These are phyloP conservation scores for Diaporthe australafricana DNA, from an alignment of 2,329 filamentous ascomycete genomes.

Conservation along the genomic window DNA sequence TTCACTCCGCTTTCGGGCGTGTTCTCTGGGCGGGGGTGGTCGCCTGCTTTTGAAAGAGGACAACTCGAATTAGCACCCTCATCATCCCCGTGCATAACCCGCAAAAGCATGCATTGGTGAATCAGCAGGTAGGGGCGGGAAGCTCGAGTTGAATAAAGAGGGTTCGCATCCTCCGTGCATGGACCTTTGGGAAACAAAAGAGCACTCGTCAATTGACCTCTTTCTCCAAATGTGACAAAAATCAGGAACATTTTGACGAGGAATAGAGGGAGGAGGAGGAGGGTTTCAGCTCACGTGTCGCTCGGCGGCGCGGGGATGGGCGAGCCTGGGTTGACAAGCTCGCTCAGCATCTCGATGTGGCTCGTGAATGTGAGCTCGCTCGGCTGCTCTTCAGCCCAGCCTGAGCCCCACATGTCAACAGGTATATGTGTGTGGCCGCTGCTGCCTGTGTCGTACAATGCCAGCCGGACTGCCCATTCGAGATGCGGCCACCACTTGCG, in stretches of 20 bases:
- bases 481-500: conserved; percentile 69
- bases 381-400: conserved; percentile 54
- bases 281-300: conserved; percentile 34
- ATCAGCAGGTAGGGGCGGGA: conserved; percentile 12
- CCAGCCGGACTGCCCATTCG: conserved; percentile 70
- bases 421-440: conserved; percentile 62
- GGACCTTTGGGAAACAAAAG: conserved; percentile 23
- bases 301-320: conserved; percentile 23
- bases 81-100: conserved; percentile 28
- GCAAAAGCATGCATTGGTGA: conserved; percentile 25
- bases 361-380: conserved; percentile 49
- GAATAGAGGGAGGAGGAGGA: background rate
- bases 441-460: conserved; percentile 63
- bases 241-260: background rate
- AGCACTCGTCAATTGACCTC: conserved; percentile 31
- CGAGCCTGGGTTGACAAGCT: conserved; percentile 46
- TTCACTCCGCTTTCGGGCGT: background rate
- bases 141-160: background rate
- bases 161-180: conserved; percentile 10
- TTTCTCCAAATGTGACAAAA: conserved; percentile 6
- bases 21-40: background rate
- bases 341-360: conserved; percentile 60
- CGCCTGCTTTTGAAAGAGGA: background rate
- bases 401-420: conserved; percentile 67
- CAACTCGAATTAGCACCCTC: conserved; percentile 15